Evolutionary conservation across 768 basidiomycete genomes (phyloP), one percentile per base, ranked within the genome.

Genomic region (Pleurotus eryngii): DNA sequence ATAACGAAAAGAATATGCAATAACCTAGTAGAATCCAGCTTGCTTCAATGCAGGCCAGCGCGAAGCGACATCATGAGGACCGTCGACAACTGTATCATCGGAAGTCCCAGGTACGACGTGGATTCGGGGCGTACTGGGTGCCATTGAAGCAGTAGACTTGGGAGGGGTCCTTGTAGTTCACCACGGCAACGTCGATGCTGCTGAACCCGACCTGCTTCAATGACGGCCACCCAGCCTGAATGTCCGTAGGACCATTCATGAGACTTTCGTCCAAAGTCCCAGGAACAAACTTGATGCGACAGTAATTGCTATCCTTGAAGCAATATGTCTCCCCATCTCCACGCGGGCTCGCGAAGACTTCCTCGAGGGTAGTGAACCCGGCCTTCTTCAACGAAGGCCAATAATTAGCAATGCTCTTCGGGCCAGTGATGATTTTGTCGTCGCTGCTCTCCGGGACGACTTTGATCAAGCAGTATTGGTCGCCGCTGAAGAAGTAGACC

Each of bases 401-500:
- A 37, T 18, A 54, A 39, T 54, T 39, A 24, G 20, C 35, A 39
- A 54, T 42, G 51, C 39, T 54, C 35, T 42, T 54, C 5, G 51
- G 51, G 9, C 51, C 51, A 6, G 18, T 42, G 37, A 40, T 39
- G 51, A 54, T 15, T 20, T 54, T 40, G 24, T 42, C 51, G 17
- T 24, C 18, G 37, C 51, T 54, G 27, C 17, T 22, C 39, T 54
- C 51, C n/a, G 51, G 51, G 27, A 54, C 22, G 51, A 54, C 51
- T 54, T 54, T 54, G 18, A 54, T 24, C 17, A 54, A 40, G 22
- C 15, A n/a, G 51, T 42, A 54, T 17, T 40, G 14, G 37, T 40
- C 20, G 24, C 51, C 51, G 39, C 51, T 54, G 51, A 54, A 54
- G 51, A 39, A 54, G 39, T 54, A 54, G 37, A 54, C 39, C 18